These are phyloP conservation scores for Tilletia caries DNA, from an alignment of 1,284 basidiomycete genomes.

Conservation along the genomic window DNA sequence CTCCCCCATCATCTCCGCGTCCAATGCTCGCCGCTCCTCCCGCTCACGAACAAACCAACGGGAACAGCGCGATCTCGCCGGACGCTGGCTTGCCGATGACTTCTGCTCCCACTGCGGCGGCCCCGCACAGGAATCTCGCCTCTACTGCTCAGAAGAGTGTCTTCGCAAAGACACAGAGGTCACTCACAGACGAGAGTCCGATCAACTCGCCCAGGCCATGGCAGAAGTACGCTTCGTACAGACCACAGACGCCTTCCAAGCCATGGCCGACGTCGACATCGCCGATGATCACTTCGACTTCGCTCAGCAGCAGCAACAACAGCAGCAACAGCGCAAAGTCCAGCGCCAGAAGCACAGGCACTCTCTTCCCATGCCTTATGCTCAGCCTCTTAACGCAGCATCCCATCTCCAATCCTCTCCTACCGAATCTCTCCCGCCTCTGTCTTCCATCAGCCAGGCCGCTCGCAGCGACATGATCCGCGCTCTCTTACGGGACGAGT, in stretches of 20 bases:
- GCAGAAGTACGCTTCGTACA: neutral
- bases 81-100: slow-evolving; percentile 4
- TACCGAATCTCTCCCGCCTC: neutral
- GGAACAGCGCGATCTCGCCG: neutral
- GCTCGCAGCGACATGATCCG: neutral
- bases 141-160: slow-evolving; percentile 14
- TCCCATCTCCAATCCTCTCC: neutral
- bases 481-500: neutral
- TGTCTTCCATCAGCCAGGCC: no score
- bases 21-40: neutral
- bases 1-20: neutral
- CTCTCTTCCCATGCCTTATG: neutral
- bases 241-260: neutral
- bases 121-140: neutral
- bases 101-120: slow-evolving; percentile 3
- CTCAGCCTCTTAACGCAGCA: neutral
- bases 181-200: neutral
- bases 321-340: no score
- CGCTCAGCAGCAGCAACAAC: neutral
- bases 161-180: neutral
- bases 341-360: neutral
- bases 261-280: slow-evolving; percentile 11
- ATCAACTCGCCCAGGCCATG: slow-evolving; percentile 2
- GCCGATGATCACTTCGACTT: neutral
- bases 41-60: neutral